These are phyloP conservation scores for Hemerocallis citrina DNA, from an alignment of 106 monocot genomes.

Conservation along the genomic window DNA sequence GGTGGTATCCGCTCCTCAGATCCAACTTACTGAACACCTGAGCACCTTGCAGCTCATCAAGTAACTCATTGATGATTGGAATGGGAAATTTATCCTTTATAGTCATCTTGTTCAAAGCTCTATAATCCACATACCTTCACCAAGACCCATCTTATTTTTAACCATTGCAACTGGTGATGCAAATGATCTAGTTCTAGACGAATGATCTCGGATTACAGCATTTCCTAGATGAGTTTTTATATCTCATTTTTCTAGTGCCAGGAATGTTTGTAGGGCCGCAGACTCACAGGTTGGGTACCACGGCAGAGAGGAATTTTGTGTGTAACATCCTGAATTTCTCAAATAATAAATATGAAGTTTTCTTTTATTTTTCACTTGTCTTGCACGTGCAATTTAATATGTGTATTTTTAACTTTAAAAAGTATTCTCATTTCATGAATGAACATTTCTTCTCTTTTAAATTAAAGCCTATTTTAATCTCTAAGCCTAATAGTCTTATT, in stretches of 20 bases:
- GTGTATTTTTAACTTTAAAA: no score
- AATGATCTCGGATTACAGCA: background rate
- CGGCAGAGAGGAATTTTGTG: no score
- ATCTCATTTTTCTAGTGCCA: background rate
- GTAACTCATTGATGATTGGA: background rate
- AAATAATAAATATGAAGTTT: no score
- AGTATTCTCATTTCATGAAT: no score
- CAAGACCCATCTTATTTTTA: background rate
- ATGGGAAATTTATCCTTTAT: background rate
- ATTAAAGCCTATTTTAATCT: no score
- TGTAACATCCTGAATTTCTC: no score
- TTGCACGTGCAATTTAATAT: no score
- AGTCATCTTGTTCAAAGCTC: background rate
- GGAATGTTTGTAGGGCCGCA: no score
- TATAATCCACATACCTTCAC: background rate
- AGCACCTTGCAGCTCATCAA: slow-evolving; percentile 11
- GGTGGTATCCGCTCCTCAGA: background rate
- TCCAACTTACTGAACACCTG: slow-evolving; percentile 2
- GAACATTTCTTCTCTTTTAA: no score
- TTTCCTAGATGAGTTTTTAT: background rate
- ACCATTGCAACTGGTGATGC: background rate
- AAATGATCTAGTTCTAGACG: background rate
- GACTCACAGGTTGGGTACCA: no score
- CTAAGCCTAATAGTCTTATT: no score
- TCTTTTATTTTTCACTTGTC: no score